phyloP scores from a whole-genome alignment of 1,284 basidiomycete species.

The Lignosus rhinocerotis region DNA sequence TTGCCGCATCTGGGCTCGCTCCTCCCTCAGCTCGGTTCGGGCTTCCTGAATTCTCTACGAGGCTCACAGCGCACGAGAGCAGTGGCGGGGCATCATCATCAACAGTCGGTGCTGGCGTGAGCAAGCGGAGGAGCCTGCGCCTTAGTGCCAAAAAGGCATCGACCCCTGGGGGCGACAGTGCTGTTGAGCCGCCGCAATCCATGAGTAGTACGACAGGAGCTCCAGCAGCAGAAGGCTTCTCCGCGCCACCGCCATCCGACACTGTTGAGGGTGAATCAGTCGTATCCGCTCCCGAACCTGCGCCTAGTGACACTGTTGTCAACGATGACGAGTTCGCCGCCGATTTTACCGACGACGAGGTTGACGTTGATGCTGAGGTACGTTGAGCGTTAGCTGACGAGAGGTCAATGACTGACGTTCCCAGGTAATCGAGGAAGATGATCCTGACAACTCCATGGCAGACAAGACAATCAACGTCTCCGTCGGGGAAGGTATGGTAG shows the following conservation, averaged over 20 bases:
- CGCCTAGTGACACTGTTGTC: constrained; percentile 55
- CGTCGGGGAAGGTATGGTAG: constrained; percentile 68
- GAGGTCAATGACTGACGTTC: neutral
- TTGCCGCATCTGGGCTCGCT: constrained; percentile 77
- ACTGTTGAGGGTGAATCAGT: constrained; percentile 29
- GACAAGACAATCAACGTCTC: constrained; percentile 89
- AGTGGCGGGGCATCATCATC: constrained; percentile 37
- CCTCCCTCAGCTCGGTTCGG: constrained; percentile 37
- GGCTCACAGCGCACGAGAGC: constrained; percentile 34
- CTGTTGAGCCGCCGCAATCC: constrained; percentile 22
- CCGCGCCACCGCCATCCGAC: constrained; percentile 30
- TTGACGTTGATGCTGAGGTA: constrained; percentile 66
- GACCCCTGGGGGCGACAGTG: constrained; percentile 23
- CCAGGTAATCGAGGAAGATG: constrained; percentile 74
- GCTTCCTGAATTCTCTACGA: constrained; percentile 32
- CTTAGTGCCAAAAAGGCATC: constrained; percentile 70
- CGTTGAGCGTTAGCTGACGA: constrained; percentile 4
- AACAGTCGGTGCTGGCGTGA: constrained; percentile 37
- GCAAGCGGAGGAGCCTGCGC: constrained; percentile 78
- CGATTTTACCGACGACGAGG: constrained; percentile 80
- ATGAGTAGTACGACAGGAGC: constrained; percentile 17
- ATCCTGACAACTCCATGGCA: constrained; percentile 62
- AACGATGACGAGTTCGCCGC: constrained; percentile 62
- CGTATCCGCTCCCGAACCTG: constrained; percentile 35
- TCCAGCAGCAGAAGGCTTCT: constrained; percentile 21